Conservation (phyloP, 495 filamentous ascomycete genomes). For the Alectoria sarmentosa region DNA sequence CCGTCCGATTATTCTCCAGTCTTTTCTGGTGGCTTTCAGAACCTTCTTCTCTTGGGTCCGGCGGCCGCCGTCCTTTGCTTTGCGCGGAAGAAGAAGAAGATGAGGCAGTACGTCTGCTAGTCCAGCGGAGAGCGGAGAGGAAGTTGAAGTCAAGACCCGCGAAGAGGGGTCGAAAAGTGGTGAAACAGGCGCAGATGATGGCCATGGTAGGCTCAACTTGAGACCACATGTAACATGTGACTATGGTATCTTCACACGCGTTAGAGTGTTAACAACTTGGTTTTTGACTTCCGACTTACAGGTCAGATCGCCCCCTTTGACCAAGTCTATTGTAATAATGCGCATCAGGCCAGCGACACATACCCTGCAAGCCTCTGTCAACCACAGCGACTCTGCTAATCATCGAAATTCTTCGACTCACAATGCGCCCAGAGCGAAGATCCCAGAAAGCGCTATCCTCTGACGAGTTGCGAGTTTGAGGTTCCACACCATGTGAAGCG, state of each 20-base stretch:
- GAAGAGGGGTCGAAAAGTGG: constrained; percentile 17
- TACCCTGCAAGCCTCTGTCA: background rate
- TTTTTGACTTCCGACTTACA: background rate
- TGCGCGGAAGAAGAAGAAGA: background rate
- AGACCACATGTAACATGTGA: constrained; percentile 8
- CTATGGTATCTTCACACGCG: background rate
- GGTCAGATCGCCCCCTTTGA: constrained; percentile 6
- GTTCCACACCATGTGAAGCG: constrained; percentile 26
- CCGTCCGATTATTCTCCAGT: too few relatives aligned
- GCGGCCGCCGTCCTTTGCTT: background rate
- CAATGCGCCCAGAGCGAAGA: constrained; percentile 33
- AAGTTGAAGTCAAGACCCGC: background rate
- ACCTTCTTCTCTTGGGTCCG: too few relatives aligned
- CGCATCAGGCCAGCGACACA: constrained; percentile 20
- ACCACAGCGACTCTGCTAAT: background rate
- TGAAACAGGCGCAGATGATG: constrained; percentile 18
- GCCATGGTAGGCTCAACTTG: constrained; percentile 14
- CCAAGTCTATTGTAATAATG: background rate
- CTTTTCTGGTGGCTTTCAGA: too few relatives aligned
- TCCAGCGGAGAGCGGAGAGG: background rate
- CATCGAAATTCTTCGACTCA: too few relatives aligned
- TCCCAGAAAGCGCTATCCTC: constrained; percentile 26
- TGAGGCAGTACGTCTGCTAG: background rate
- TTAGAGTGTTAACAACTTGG: background rate
- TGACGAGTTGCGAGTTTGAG: constrained; percentile 26